Percentiles rank a stretch among this genome's conserved stretches.
These are phyloP conservation scores for Wickerhamia fluorescens DNA, from an alignment of 805 yeast genomes.

Conservation along the genomic window DNA sequence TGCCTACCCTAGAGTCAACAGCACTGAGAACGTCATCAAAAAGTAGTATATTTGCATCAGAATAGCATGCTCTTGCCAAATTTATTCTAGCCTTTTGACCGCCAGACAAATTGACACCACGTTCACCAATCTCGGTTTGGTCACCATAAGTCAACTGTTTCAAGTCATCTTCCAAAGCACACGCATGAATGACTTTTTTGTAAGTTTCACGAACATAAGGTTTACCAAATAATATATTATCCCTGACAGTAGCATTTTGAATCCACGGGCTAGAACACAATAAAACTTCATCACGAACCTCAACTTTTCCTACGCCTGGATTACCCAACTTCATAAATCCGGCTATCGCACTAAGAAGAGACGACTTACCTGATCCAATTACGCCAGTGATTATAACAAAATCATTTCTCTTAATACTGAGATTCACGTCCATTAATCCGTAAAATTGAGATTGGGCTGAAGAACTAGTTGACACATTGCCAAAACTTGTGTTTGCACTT, in stretches of 20 bases:
- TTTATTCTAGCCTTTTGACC: slow-evolving; percentile 41
- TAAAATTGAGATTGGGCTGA: slow-evolving; percentile 14
- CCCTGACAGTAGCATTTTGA: slow-evolving; percentile 35
- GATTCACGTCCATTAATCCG: slow-evolving; percentile 28
- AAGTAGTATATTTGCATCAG: slow-evolving; percentile 24
- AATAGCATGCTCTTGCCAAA: slow-evolving; percentile 37
- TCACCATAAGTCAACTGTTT: slow-evolving; percentile 28
- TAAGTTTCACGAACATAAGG: slow-evolving; percentile 23
- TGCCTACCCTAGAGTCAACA: slow-evolving; percentile 38
- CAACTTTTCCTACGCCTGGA: slow-evolving; percentile 18
- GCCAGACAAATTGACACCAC: slow-evolving; percentile 39
- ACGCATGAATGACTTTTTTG: slow-evolving; percentile 24
- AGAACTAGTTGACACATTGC: slow-evolving; percentile 1
- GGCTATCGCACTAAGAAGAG: slow-evolving; percentile 32
- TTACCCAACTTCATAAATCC: slow-evolving; percentile 31
- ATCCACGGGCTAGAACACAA: slow-evolving; percentile 37
- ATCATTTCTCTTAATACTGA: slow-evolving; percentile 24
- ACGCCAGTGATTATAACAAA: slow-evolving; percentile 37
- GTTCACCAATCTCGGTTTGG: slow-evolving; percentile 37
- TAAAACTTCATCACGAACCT: slow-evolving; percentile 22
- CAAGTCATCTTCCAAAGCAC: slow-evolving; percentile 36
- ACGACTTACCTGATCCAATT: slow-evolving; percentile 39
- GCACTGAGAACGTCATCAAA: slow-evolving; percentile 41
- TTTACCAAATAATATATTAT: slow-evolving; percentile 33
- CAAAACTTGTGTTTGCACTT: neutral